phyloP scores from a whole-genome alignment of 495 filamentous ascomycete genomes.

The Parathielavia appendiculata region DNA sequence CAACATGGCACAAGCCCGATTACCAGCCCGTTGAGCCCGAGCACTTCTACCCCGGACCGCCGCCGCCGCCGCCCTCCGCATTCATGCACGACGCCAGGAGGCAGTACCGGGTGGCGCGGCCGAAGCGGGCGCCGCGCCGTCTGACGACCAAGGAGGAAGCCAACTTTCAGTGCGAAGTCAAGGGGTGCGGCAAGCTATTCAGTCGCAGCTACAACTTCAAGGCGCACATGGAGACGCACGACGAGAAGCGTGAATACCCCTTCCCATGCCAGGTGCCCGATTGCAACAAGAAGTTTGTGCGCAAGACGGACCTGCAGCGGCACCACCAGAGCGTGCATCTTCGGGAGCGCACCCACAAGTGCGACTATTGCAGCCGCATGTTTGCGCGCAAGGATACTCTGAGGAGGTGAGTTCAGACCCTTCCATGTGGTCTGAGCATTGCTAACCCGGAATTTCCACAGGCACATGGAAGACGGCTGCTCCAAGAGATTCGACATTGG shows the following conservation, averaged over 20 bases:
- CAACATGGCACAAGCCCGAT: conserved; percentile 47
- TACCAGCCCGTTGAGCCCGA: conserved; percentile 40
- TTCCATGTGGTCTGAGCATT: neutral
- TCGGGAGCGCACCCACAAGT: conserved; percentile 65
- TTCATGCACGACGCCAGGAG: conserved; percentile 34
- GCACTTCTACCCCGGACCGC: conserved; percentile 37
- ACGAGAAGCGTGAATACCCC: conserved; percentile 65
- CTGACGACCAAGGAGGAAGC: conserved; percentile 69
- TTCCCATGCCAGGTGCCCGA: conserved; percentile 59
- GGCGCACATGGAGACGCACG: conserved; percentile 85
- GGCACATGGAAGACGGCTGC: conserved; percentile 78
- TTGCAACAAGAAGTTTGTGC: conserved; percentile 70
- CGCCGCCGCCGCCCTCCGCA: conserved; percentile 19
- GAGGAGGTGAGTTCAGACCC: conserved; percentile 52
- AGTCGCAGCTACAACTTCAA: conserved; percentile 86
- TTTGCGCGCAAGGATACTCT: conserved; percentile 85
- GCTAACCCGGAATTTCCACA: conserved; percentile 26
- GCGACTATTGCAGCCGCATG: conserved; percentile 62
- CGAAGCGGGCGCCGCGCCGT: conserved; percentile 47
- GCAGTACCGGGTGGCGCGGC: conserved; percentile 37
- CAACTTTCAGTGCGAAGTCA: conserved; percentile 65
- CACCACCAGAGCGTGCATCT: conserved; percentile 81
- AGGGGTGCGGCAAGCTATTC: conserved; percentile 73
- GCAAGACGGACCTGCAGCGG: conserved; percentile 79
- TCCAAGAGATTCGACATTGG: conserved; percentile 62